Conservation (phyloP, 805 yeast species). For the Candida takata region DNA sequence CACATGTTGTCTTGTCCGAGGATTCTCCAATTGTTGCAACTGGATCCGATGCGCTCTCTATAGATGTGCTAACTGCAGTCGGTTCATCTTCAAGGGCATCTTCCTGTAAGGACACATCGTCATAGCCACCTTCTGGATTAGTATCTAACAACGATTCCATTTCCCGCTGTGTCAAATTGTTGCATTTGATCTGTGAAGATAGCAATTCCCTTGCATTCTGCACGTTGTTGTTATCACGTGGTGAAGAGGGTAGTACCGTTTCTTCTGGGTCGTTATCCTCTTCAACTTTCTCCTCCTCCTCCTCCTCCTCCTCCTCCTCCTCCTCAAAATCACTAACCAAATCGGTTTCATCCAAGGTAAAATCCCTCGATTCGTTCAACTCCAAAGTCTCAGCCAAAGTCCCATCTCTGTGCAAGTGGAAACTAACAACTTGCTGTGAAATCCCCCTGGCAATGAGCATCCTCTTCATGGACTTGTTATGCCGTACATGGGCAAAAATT, state of each 20-base stretch:
- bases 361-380: constrained; percentile 3
- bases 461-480: constrained; percentile 13
- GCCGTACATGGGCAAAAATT: constrained; percentile 14
- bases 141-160: neutral
- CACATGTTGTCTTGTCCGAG: neutral
- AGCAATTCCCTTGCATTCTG: constrained; percentile 14
- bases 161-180: neutral
- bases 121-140: neutral
- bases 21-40: no score
- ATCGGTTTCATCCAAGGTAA: constrained; percentile 14
- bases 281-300: neutral
- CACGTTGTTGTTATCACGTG: neutral
- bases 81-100: no score
- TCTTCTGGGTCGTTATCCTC: neutral
- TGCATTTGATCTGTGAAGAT: constrained; percentile 3
- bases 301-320: constrained; percentile 4
- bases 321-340: constrained; percentile 1
- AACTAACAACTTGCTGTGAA: constrained; percentile 8
- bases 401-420: constrained; percentile 4
- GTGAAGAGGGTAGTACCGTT: no score
- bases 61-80: no score
- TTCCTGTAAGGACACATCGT: no score
- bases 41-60: no score
- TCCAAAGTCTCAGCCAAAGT: constrained; percentile 6
- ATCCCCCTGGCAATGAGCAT: constrained; percentile 7